phyloP scores from a whole-genome alignment of 148 eudicot species.

The Arbutus unedo region DNA sequence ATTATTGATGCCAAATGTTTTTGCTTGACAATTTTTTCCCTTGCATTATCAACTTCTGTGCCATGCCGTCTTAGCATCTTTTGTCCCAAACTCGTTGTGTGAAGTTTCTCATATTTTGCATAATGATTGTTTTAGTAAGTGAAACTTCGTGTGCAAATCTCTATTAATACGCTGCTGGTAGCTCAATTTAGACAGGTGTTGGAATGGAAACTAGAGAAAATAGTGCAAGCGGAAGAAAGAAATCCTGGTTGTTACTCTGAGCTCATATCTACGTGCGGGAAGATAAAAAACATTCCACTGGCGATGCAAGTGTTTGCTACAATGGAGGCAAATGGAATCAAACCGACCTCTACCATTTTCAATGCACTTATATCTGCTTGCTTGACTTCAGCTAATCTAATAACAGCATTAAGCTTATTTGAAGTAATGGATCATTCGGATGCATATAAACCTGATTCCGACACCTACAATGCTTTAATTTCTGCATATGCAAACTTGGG shows the following conservation, averaged over 20 bases:
- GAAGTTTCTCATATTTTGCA: not conserved
- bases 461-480: constrained; percentile 45
- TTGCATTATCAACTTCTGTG: not conserved
- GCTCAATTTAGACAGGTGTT: constrained; percentile 33
- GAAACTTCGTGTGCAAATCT: not conserved
- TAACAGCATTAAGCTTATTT: constrained; percentile 52
- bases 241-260: constrained; percentile 32
- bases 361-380: constrained; percentile 44
- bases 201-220: constrained; percentile 59
- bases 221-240: constrained; percentile 25
- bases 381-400: constrained; percentile 32
- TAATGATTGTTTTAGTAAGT: not conserved
- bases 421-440: constrained; percentile 51
- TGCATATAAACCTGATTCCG: constrained; percentile 36
- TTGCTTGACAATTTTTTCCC: not conserved
- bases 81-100: not conserved
- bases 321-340: constrained; percentile 45
- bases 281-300: constrained; percentile 28
- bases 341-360: constrained; percentile 35
- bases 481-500: constrained; percentile 39
- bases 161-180: not conserved
- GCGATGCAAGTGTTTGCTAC: constrained; percentile 40
- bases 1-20: constrained; percentile 1
- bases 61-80: not conserved
- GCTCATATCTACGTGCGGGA: constrained; percentile 41